These are phyloP conservation scores for Sarocladium kiliense DNA, from an alignment of 2,329 filamentous ascomycete species.

Conservation along the genomic window DNA sequence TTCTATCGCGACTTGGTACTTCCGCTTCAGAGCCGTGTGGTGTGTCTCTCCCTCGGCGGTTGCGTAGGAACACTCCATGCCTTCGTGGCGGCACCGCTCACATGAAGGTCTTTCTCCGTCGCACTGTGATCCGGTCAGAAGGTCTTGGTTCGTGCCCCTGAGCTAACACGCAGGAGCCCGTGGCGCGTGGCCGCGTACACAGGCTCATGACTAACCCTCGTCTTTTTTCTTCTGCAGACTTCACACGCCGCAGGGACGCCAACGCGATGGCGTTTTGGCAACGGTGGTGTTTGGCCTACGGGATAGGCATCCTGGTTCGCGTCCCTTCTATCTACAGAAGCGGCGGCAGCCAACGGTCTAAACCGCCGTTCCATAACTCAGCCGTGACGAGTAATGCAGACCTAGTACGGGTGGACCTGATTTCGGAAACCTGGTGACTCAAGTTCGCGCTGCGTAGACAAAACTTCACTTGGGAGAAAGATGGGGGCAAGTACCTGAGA, in stretches of 20 bases:
- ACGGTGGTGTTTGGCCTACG: background rate
- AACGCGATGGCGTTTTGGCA: background rate
- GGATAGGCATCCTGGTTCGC: background rate
- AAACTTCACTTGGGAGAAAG: too few species aligned
- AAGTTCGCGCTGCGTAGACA: too few species aligned
- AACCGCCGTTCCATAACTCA: background rate
- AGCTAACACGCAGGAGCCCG: background rate
- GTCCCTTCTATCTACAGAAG: background rate
- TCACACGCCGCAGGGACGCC: constrained; percentile 1
- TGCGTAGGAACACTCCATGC: background rate
- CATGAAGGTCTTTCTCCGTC: background rate
- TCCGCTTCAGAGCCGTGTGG: constrained; percentile 5
- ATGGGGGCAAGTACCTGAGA: too few species aligned
- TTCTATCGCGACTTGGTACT: background rate
- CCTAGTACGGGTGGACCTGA: too few species aligned
- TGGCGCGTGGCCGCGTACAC: background rate
- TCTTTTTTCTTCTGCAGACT: background rate
- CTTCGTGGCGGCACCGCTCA: background rate
- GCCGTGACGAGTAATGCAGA: too few species aligned
- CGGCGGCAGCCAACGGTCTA: background rate
- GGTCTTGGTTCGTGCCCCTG: too few species aligned
- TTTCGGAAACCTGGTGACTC: too few species aligned
- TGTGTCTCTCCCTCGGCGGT: constrained; percentile 1
- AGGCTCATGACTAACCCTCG: background rate
- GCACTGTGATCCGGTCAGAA: background rate